A percentile compares a stretch with the other conserved stretches of the same genome.
These are phyloP conservation scores for Colletotrichum musae DNA, from an alignment of 2,329 filamentous ascomycete genomes.

Conservation along the genomic window DNA sequence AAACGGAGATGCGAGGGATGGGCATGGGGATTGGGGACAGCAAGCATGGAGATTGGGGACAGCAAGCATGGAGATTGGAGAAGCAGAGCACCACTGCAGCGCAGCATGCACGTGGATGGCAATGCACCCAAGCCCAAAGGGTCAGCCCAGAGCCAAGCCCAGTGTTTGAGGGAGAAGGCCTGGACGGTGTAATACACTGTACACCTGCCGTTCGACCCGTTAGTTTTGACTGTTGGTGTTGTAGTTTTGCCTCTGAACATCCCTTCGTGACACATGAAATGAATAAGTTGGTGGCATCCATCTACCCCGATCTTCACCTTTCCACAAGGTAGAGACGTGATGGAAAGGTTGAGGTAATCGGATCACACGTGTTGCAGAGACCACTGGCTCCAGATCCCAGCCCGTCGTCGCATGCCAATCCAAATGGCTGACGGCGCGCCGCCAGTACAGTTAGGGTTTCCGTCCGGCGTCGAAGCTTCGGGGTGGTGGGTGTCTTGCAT, in stretches of 20 bases:
- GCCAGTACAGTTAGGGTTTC: slow-evolving; percentile 2
- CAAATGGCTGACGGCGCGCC: background rate
- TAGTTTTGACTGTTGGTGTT: no score
- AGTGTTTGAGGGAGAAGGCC: background rate
- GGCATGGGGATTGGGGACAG: no score
- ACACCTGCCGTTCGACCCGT: background rate
- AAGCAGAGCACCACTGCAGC: slow-evolving; percentile 4
- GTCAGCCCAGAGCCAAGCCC: background rate
- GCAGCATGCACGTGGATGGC: slow-evolving; percentile 24
- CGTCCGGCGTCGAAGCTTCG: slow-evolving; percentile 4
- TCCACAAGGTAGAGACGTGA: background rate
- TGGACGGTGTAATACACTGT: background rate
- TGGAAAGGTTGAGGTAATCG: slow-evolving; percentile 3
- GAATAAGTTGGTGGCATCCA: background rate
- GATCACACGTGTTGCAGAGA: no score
- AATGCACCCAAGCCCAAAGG: slow-evolving; percentile 3
- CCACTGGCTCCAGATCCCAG: no score
- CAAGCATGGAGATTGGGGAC: no score
- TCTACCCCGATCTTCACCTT: background rate
- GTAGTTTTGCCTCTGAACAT: no score
- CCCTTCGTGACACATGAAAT: no score
- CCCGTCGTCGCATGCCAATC: no score
- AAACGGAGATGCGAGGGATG: background rate
- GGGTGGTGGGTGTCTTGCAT: background rate
- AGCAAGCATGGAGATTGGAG: no score